Evolutionary conservation across 2,329 filamentous ascomycete species (phyloP), one percentile per base, ranked within the genome.

Genomic region (Zymoseptoria pseudotritici): DNA sequence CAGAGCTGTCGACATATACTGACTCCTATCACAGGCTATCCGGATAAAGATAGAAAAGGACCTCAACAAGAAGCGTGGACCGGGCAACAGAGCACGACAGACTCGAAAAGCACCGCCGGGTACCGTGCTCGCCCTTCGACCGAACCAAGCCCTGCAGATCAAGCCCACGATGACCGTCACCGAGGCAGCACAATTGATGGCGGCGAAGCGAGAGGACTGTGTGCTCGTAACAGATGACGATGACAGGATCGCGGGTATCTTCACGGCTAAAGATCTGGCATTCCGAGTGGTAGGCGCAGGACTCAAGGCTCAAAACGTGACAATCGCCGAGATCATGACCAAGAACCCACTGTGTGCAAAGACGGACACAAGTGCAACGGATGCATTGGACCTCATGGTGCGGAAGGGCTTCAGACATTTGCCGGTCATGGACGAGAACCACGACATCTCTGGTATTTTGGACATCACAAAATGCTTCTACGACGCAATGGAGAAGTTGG

Each of bases 391-490:
- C 76, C 82, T 97, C 60, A 99, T 99, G 94, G 94, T 99, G 59
- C 85, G 93, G 69, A 97, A 97, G 79, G 94, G 94, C 19, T 99
- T 99, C 81, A 86, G 94, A 68, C 94, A 99, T 79, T 77, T 99
- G 72, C 94, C 94, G 2, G 94, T 99, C 66, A 99, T 99, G 94
- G 94, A 99, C 76, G 94, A 99, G 80, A 97, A 99, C 76, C 94
- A 99, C 77, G 93, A 99, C 72, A 99, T 99, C 64, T 96, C 92
- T 7, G 94, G 94, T 80, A 92, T 99, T 67, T 80, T 99, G 58
- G 94, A 99, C 76, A 99, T 99, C 70, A 99, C 94, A 59, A 99
- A 97, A 78, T 99, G 94, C 78, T 99, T 99, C 77, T 99, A 99
- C 77, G 94, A 99, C 77, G 94, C 94, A 51, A 99, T 99, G 94